phyloP scores from a whole-genome alignment of 2,329 filamentous ascomycete genomes.

The Torrubiella hemipterigena region DNA sequence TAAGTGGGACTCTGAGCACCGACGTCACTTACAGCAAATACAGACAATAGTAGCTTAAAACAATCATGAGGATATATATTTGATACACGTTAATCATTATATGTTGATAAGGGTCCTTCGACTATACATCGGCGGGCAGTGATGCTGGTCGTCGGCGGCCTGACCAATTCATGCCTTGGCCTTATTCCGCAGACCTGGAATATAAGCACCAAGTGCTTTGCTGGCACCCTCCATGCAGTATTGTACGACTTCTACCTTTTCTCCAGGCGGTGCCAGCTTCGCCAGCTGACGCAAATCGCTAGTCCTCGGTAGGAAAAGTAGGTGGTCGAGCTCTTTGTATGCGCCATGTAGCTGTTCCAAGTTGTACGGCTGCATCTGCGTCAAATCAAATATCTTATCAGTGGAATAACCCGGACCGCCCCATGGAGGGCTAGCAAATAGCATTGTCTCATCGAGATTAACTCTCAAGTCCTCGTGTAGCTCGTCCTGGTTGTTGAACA shows the following conservation, averaged over 20 bases:
- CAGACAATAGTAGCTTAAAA: too few species aligned
- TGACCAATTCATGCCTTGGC: neutral
- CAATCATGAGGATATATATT: too few species aligned
- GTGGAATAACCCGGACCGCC: conserved; percentile 44
- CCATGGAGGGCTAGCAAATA: conserved; percentile 51
- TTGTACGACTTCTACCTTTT: conserved; percentile 65
- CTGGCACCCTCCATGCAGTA: conserved; percentile 87
- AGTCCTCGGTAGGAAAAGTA: conserved; percentile 75
- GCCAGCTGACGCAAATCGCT: conserved; percentile 75
- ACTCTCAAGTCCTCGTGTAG: conserved; percentile 26
- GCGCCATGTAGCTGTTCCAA: conserved; percentile 48
- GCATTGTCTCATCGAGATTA: conserved; percentile 27
- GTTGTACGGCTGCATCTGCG: conserved; percentile 80
- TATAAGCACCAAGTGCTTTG: conserved; percentile 62
- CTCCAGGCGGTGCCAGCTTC: conserved; percentile 31
- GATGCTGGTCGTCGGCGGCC: too few species aligned
- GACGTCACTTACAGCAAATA: too few species aligned
- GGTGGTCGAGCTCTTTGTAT: conserved; percentile 48
- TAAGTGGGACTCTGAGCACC: too few species aligned
- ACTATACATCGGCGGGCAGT: too few species aligned
- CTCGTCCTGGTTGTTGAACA: conserved; percentile 22
- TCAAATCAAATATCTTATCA: conserved; percentile 67
- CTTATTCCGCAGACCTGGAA: conserved; percentile 23
- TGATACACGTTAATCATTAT: too few species aligned
- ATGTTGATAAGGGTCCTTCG: too few species aligned